Conservation (phyloP, 2,329 filamentous ascomycete species). For the Pseudocercospora cruenta region DNA sequence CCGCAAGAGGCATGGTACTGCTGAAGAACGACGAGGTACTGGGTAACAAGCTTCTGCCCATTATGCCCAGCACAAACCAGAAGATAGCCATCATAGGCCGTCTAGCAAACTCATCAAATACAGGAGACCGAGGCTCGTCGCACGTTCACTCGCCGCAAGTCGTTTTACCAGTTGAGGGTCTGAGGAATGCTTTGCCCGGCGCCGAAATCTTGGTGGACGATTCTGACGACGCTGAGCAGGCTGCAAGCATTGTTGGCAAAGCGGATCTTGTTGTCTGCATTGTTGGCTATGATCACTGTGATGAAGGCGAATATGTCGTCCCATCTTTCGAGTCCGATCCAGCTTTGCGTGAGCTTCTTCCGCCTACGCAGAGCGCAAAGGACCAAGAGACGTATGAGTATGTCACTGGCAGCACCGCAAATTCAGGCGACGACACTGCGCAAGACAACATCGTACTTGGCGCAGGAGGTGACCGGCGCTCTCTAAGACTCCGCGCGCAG, state of each 20-base stretch:
- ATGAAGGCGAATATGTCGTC: conserved; percentile 13
- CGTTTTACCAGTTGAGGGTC: conserved; percentile 17
- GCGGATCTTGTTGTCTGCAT: conserved; percentile 19
- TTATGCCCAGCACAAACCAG: no score
- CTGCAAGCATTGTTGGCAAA: conserved; percentile 1
- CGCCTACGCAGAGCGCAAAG: conserved; percentile 2
- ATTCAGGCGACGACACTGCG: neutral
- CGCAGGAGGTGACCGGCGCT: conserved; percentile 22
- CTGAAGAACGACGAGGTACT: conserved; percentile 20
- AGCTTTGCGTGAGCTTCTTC: conserved; percentile 14
- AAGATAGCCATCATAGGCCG: conserved; percentile 8
- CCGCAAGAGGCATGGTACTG: conserved; percentile 24
- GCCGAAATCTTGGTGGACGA: conserved; percentile 11
- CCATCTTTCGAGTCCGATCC: conserved; percentile 15
- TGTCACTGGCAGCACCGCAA: neutral
- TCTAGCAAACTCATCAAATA: conserved; percentile 20
- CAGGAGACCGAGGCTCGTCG: conserved; percentile 21
- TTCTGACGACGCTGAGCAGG: conserved; percentile 14
- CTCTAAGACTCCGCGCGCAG: conserved; percentile 7
- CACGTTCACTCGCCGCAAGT: conserved; percentile 20
- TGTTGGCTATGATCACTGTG: conserved; percentile 11
- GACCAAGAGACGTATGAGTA: conserved; percentile 4
- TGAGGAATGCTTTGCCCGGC: conserved; percentile 15
- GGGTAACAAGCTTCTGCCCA: no score
- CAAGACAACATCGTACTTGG: conserved; percentile 2